A percentile compares a stretch with the other conserved stretches of the same genome.
phyloP scores from a whole-genome alignment of 805 yeast species.

The Henningerozyma blattae region DNA sequence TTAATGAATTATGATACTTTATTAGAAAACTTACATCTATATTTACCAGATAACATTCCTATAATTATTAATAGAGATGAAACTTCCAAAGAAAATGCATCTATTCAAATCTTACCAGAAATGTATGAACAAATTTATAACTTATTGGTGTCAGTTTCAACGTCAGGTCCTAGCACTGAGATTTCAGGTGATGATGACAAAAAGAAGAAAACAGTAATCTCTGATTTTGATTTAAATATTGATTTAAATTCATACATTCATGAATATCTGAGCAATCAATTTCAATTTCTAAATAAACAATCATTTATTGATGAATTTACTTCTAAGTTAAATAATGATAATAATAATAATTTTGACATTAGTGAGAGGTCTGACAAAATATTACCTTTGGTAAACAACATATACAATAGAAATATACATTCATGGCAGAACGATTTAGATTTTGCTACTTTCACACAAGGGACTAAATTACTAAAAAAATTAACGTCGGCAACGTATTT shows the following conservation, averaged over 20 bases:
- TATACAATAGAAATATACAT: conserved; percentile 22
- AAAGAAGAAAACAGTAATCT: not conserved
- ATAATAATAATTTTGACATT: not conserved
- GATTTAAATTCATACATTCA: conserved; percentile 21
- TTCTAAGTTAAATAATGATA: not conserved
- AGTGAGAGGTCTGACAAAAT: not conserved
- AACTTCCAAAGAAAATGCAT: conserved; percentile 6
- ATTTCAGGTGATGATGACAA: conserved; percentile 6
- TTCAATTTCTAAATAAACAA: conserved; percentile 20
- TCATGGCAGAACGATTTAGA: conserved; percentile 26
- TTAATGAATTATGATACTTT: conserved; percentile 7
- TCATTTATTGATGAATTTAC: conserved; percentile 15
- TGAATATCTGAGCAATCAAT: conserved; percentile 20
- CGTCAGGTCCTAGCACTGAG: too few relatives aligned
- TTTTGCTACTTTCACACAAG: conserved; percentile 25
- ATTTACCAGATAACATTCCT: conserved; percentile 22
- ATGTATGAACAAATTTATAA: too few relatives aligned
- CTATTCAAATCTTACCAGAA: conserved; percentile 22
- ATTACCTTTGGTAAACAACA: conserved; percentile 11
- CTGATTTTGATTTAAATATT: conserved; percentile 7
- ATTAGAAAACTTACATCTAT: conserved; percentile 9
- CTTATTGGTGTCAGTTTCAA: conserved; percentile 14
- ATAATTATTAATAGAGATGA: conserved; percentile 12
- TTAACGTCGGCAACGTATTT: conserved; percentile 24
- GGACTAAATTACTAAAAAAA: conserved; percentile 27